A percentile compares a stretch with the other conserved stretches of the same genome.
Evolutionary conservation across 176 grass and related monocot genomes (phyloP).

Genomic region (Oryza officinalis): DNA sequence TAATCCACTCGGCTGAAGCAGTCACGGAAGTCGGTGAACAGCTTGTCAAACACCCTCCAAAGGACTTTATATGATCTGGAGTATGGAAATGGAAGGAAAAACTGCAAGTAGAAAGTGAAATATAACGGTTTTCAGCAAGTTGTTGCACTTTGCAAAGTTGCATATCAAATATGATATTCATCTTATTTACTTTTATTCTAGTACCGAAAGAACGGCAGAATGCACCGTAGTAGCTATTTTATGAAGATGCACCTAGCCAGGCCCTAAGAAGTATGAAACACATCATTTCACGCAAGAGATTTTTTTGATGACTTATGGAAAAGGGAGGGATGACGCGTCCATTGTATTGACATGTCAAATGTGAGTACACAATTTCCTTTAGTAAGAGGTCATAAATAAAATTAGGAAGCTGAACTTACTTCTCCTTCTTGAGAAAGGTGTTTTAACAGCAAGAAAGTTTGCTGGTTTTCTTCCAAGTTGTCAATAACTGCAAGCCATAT

Average conservation of each 20-base stretch:
- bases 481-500: slow-evolving; percentile 95
- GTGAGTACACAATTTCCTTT: background rate
- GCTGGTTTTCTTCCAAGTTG: slow-evolving; percentile 89
- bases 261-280: background rate
- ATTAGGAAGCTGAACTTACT: slow-evolving; percentile 49
- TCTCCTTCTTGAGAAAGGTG: slow-evolving; percentile 86
- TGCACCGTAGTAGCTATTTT: background rate
- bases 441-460: slow-evolving; percentile 69
- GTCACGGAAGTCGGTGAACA: slow-evolving; percentile 93
- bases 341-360: background rate
- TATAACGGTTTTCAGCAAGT: slow-evolving; percentile 9
- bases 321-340: too few species aligned
- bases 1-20: slow-evolving; percentile 75
- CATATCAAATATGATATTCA: background rate
- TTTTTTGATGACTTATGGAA: too few species aligned
- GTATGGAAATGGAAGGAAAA: slow-evolving; percentile 96
- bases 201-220: background rate
- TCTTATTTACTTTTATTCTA: background rate
- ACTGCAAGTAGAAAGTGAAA: slow-evolving; percentile 50
- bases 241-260: background rate
- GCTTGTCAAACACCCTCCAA: slow-evolving; percentile 92
- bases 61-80: slow-evolving; percentile 80
- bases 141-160: background rate
- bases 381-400: background rate
- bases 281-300: background rate